Conservation (phyloP, 2,329 filamentous ascomycete species). For the Monilinia fructicola region DNA sequence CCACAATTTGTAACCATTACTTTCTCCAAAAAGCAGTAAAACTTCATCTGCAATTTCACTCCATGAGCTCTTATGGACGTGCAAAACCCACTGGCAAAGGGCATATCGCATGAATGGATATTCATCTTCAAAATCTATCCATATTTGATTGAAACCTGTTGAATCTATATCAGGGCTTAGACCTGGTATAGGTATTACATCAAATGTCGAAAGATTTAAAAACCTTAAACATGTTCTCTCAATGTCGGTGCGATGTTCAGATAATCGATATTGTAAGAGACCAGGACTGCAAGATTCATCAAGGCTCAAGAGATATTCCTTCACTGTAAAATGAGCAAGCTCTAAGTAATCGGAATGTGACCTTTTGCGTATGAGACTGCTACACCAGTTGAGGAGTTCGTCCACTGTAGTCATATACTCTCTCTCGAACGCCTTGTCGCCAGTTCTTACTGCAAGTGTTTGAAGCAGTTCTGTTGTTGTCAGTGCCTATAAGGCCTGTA, state of each 20-base stretch:
- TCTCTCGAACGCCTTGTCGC: constrained; percentile 24
- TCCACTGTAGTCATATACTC: constrained; percentile 30
- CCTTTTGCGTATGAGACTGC: constrained; percentile 32
- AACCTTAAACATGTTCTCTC: not conserved
- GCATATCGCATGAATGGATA: not conserved
- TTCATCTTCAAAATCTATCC: not conserved
- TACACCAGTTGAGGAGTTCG: constrained; percentile 31
- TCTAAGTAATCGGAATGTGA: constrained; percentile 25
- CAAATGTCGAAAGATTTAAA: not conserved
- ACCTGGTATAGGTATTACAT: not conserved
- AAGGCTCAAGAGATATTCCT: constrained; percentile 31
- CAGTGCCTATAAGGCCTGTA: not conserved
- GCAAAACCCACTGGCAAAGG: accelerated
- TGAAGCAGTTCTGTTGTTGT: constrained; percentile 24
- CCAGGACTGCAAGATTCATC: constrained; percentile 2
- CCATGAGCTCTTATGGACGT: not conserved
- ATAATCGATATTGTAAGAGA: constrained; percentile 19
- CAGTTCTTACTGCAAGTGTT: constrained; percentile 26
- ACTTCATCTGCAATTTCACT: not conserved
- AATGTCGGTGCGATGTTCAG: constrained; percentile 6
- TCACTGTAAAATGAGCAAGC: constrained; percentile 37
- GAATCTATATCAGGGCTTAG: accelerated
- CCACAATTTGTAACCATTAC: not conserved
- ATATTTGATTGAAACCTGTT: not conserved
- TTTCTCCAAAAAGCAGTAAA: not conserved